Base-by-base conservation (phyloP, 768 basidiomycete species). In the Hirschioporus abietinus region DNA sequence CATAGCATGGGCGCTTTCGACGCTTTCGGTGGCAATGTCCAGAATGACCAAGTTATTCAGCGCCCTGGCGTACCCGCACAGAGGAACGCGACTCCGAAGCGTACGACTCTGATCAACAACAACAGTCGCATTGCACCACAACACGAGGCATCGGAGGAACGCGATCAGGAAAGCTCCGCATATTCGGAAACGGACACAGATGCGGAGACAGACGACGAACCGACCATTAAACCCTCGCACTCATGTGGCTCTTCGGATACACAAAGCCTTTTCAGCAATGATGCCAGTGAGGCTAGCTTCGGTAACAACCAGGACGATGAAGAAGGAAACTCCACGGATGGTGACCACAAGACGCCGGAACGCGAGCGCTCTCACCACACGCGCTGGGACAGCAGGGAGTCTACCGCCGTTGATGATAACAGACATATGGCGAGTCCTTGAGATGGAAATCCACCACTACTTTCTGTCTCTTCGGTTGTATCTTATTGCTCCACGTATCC, bases 181-280 rank as follows among this genome's bases (percentile, higher is more conserved):
- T 82, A 81, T 30, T 78, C 79, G 1, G 84, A 84, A 65, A 75
- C 83, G 25, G 84, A 84, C 69, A 81, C 81, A 1, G 88, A 84
- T 42, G 83, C 82, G 67, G 87, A 84, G 65, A 91, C 90, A 25
- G 90, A 91, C 67, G 90, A 92, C 68, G 90, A 92, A 74, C 90
- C 90, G n/a, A 92, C 90, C n/a, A 90, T 92, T 68, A 82, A 88
- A 30, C 85, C 86, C 12, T 74, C 76, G 6, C 76, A 78, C 65
- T 82, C 82, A 12, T 74, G 74, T 24, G 75, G 75, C 17, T 80
- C 78, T 1, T 81, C 75, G 58, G 75, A 74, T 66, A 76, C 76
- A 42, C 73, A 73, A 70, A 77, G 75, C 63, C 66, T 75, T 60
- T 73, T 71, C 64, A 75, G 73, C 8, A 65, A 74, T 34, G 77